phyloP scores from a whole-genome alignment of 139 green algal species.

The Desmodesmus armatus region DNA sequence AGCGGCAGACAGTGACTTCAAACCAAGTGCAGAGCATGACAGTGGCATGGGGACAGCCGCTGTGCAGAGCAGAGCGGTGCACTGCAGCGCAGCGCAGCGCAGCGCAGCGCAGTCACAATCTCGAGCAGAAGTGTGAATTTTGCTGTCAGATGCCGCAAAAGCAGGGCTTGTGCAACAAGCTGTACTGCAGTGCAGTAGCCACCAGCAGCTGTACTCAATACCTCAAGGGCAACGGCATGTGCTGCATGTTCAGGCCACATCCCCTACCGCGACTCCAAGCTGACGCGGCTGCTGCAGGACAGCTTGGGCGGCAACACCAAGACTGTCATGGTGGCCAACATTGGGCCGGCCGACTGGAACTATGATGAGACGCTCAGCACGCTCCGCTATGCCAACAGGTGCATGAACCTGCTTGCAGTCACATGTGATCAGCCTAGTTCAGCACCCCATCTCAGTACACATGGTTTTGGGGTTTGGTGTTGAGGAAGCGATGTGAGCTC shows the following conservation, averaged over 20 bases:
- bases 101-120: too few species aligned
- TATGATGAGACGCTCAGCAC: slow-evolving; percentile 88
- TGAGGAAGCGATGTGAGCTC: too few species aligned
- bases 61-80: neutral
- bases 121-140: too few species aligned
- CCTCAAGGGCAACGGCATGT: neutral
- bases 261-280: slow-evolving; percentile 86
- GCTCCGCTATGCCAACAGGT: slow-evolving; percentile 61
- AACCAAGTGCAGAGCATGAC: neutral
- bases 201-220: neutral
- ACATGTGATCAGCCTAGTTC: too few species aligned
- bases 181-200: too few species aligned
- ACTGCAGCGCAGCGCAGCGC: too few species aligned
- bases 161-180: neutral
- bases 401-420: neutral
- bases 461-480: too few species aligned
- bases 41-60: neutral
- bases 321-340: slow-evolving; percentile 88
- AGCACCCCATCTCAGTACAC: too few species aligned
- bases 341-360: slow-evolving; percentile 83
- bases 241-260: slow-evolving; percentile 62
- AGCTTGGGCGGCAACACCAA: slow-evolving; percentile 85
- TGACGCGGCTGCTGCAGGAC: slow-evolving; percentile 83
- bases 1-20: neutral
- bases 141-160: neutral